Conservation (phyloP, 2,329 filamentous ascomycete genomes). For the Alternaria consortialis region DNA sequence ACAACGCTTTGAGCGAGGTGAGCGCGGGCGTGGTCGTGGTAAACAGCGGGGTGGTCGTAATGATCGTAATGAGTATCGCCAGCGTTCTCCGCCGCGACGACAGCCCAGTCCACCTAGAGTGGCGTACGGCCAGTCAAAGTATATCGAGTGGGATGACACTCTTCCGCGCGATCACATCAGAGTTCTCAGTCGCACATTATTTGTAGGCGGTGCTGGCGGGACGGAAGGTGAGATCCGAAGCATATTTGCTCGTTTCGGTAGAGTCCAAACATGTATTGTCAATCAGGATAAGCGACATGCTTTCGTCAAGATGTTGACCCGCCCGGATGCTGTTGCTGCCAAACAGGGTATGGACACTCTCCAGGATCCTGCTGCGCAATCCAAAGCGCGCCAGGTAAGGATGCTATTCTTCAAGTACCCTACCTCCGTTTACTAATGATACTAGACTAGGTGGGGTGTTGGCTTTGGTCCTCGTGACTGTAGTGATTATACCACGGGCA, state of each 20-base stretch:
- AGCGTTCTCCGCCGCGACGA: constrained; percentile 80
- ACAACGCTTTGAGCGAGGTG: constrained; percentile 62
- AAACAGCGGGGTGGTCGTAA: constrained; percentile 52
- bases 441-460: constrained; percentile 92
- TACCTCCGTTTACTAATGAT: constrained; percentile 25
- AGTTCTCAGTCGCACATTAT: constrained; percentile 92
- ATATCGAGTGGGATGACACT: constrained; percentile 78
- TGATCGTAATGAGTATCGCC: constrained; percentile 75
- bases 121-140: constrained; percentile 65
- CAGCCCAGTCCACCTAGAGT: constrained; percentile 62
- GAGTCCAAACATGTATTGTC: constrained; percentile 96
- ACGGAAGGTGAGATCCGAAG: constrained; percentile 82
- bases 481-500: constrained; percentile 90
- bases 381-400: constrained; percentile 61
- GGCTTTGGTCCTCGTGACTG: constrained; percentile 97
- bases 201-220: constrained; percentile 84
- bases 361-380: constrained; percentile 74
- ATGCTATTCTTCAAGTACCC: not conserved
- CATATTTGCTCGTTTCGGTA: constrained; percentile 82
- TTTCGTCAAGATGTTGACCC: constrained; percentile 97
- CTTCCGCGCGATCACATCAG: constrained; percentile 78
- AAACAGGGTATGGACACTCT: constrained; percentile 88
- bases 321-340: constrained; percentile 81
- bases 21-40: constrained; percentile 64
- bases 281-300: constrained; percentile 98